phyloP scores from a whole-genome alignment of 2,329 filamentous ascomycete species.

The Pseudonectria buxi region DNA sequence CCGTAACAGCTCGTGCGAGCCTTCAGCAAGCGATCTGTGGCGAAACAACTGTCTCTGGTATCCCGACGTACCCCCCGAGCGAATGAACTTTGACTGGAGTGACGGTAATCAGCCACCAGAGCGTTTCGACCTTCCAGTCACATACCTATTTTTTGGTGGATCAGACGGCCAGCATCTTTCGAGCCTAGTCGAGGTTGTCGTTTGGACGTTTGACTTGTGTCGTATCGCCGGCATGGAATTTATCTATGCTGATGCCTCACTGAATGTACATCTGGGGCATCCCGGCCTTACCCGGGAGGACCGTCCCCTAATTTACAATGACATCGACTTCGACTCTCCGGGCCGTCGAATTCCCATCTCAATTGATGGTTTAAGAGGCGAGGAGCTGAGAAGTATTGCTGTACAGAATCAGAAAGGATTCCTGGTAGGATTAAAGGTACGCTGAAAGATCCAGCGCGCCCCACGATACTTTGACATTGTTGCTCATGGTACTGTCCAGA shows the following conservation, averaged over 20 bases:
- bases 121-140: background rate
- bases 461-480: background rate
- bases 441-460: background rate
- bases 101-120: slow-evolving; percentile 1
- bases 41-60: slow-evolving; percentile 9
- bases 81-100: slow-evolving; percentile 4
- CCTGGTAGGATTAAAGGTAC: slow-evolving; percentile 8
- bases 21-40: background rate
- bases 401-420: background rate
- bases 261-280: slow-evolving; percentile 3
- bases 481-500: slow-evolving; percentile 1
- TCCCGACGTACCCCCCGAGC: slow-evolving; percentile 2
- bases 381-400: slow-evolving; percentile 5
- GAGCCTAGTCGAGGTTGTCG: slow-evolving; percentile 2
- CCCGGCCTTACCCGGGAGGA: background rate
- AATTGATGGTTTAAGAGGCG: slow-evolving; percentile 5
- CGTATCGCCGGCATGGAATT: slow-evolving; percentile 8
- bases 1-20: background rate
- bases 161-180: slow-evolving; percentile 1
- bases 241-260: slow-evolving; percentile 1
- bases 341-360: background rate
- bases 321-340: no score
- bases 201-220: slow-evolving; percentile 5
- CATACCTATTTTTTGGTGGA: slow-evolving; percentile 7
- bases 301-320: background rate